Base-by-base conservation (phyloP, 345 rosid species). In the Erucastrum elatum region DNA sequence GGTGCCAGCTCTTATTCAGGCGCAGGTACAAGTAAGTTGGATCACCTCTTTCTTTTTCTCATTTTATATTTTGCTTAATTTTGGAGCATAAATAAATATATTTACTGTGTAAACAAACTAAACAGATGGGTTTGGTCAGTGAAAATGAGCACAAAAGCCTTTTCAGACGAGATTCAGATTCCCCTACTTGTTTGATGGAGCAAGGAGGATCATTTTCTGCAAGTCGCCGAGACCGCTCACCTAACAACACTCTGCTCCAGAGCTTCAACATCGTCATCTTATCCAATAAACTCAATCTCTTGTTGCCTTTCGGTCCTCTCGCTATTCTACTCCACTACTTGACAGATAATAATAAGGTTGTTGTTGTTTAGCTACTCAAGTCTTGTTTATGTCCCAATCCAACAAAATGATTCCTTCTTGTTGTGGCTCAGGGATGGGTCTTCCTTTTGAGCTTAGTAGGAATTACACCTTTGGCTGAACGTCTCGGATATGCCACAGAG, bases 401-500 rank as follows among this genome's bases (percentile, higher is more conserved):
- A 29, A 29, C 31, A 29, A 29, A 29, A 46, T 66, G 15, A 51
- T 75, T 46, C 11, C 59, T 60, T 78, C 21, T 29, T 39, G 12
- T 9, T 72, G 17, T 80, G 84, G 68, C 79, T 68, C 89, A 92
- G 97, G 97, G 97, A 4, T 88, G 92, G 95, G 86, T 92, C 73
- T 94, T 94, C 90, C 83, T 91, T 74, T 75, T 92, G 46, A 90
- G 97, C 84, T 82, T 94, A 71, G 46, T 94, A 77, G 97, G 97
- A 30, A 94, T 94, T 69, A 88, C 89, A 64, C 98, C 97, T 33
- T 88, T 92, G 87, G 97, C 98, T 2, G 98, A 94, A 84, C 97
- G 97, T 81, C 86, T 94, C 74, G 97, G 98, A 82, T 94, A 94
- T 87, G 94, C 95, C 59, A 94, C 98, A 2, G 98, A 94, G 98